phyloP scores from a whole-genome alignment of 108 stramenopile genomes.

The Nannochloropsis granulata region DNA sequence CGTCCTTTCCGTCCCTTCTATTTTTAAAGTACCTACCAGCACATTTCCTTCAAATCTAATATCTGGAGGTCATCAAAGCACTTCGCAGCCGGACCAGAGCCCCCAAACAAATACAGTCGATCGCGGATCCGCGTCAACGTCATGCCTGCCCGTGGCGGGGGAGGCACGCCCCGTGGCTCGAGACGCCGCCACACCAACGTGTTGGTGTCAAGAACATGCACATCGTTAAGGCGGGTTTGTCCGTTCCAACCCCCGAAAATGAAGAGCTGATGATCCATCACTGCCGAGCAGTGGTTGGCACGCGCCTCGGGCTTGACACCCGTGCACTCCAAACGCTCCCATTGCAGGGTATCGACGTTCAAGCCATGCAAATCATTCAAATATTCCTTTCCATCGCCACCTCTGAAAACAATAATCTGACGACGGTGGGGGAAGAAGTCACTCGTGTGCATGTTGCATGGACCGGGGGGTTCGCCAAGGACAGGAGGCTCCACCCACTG shows the following conservation, averaged over 20 bases:
- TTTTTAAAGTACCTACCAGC: conserved; percentile 59
- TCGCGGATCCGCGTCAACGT: conserved; percentile 66
- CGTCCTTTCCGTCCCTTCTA: not conserved
- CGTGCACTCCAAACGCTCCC: conserved; percentile 54
- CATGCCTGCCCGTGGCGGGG: conserved; percentile 83
- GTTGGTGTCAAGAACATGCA: conserved; percentile 63
- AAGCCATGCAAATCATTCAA: conserved; percentile 72
- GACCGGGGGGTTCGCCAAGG: conserved; percentile 57
- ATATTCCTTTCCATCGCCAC: conserved; percentile 74
- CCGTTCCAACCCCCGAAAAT: conserved; percentile 82
- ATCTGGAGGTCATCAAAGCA: conserved; percentile 84
- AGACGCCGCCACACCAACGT: not conserved
- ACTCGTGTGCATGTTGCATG: conserved; percentile 90
- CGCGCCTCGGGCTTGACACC: conserved; percentile 59
- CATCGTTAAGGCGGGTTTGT: conserved; percentile 52
- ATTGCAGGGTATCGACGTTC: conserved; percentile 51
- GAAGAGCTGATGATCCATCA: conserved; percentile 64
- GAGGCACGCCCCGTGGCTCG: conserved; percentile 31
- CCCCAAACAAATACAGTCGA: conserved; percentile 72
- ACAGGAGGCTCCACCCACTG: not conserved
- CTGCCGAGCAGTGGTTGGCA: conserved; percentile 73
- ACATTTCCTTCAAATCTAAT: conserved; percentile 65
- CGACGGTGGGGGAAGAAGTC: conserved; percentile 51
- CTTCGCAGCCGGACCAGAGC: conserved; percentile 60
- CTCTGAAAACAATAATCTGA: conserved; percentile 74